Conservation (phyloP, 768 basidiomycete species). For the Agrocybe chaxingu region DNA sequence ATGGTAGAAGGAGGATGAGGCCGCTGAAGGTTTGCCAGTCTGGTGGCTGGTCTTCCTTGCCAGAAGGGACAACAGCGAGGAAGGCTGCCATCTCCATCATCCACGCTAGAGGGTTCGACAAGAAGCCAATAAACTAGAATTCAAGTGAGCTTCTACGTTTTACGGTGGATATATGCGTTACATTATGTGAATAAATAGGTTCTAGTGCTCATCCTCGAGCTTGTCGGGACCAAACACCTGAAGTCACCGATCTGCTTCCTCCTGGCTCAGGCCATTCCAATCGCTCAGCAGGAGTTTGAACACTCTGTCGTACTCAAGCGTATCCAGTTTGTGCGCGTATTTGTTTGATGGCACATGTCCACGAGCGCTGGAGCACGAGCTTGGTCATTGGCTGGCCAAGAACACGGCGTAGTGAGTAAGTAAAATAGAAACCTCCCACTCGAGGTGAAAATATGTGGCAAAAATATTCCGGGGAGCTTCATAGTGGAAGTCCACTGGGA, state of each 20-base stretch:
- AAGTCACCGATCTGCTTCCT: conserved; percentile 80
- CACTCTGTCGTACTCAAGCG: conserved; percentile 92
- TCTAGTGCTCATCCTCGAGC: conserved; percentile 86
- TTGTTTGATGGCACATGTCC: too few species aligned
- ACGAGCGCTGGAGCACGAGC: too few species aligned
- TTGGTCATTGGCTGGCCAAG: too few species aligned
- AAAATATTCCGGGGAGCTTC: too few species aligned
- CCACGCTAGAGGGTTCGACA: conserved; percentile 99
- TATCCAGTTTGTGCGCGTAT: conserved; percentile 62
- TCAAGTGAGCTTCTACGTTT: background rate
- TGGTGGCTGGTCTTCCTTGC: conserved; percentile 82
- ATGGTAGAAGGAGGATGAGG: conserved; percentile 85
- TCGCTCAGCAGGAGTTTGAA: conserved; percentile 91
- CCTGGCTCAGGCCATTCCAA: conserved; percentile 71
- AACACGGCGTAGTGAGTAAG: too few species aligned
- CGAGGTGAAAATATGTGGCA: too few species aligned
- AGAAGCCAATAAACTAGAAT: conserved; percentile 83
- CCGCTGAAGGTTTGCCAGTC: conserved; percentile 98
- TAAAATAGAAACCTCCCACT: too few species aligned
- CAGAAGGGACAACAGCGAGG: conserved; percentile 93
- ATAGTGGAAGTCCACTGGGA: too few species aligned
- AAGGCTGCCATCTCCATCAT: conserved; percentile 98
- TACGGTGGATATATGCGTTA: background rate
- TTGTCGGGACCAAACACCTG: conserved; percentile 96
- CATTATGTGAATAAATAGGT: conserved; percentile 78